A percentile compares a stretch with the other conserved stretches of the same genome.
phyloP scores from a whole-genome alignment of 1,284 basidiomycete genomes.

The Jaminaea rosea region DNA sequence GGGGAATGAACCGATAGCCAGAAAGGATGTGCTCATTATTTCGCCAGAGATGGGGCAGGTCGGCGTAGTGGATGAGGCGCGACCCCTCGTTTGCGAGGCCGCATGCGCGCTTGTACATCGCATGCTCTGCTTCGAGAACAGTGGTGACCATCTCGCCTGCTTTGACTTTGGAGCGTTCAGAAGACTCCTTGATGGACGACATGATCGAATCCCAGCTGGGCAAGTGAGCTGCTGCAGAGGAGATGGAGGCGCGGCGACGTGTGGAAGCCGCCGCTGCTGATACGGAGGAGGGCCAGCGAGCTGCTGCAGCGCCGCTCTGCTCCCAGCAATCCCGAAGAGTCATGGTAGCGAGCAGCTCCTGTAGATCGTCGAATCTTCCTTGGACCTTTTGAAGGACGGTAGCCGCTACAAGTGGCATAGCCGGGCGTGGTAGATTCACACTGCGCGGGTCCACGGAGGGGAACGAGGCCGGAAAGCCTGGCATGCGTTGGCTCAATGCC shows the following conservation, averaged over 20 bases:
- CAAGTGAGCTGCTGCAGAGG: too few species aligned
- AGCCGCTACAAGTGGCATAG: slow-evolving; percentile 14
- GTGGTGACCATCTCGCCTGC: slow-evolving; percentile 5
- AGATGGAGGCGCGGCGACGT: too few species aligned
- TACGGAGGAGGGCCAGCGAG: not conserved
- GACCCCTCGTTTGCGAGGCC: slow-evolving; percentile 37
- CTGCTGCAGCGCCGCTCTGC: too few species aligned
- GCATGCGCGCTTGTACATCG: slow-evolving; percentile 31
- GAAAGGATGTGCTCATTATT: slow-evolving; percentile 45
- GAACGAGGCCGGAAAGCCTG: not conserved
- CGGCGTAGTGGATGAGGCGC: slow-evolving; percentile 33
- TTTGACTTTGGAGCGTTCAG: not conserved
- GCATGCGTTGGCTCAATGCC: not conserved
- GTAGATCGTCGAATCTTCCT: slow-evolving; percentile 19
- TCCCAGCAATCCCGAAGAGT: slow-evolving; percentile 21
- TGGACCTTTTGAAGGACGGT: slow-evolving; percentile 25
- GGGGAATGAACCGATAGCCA: slow-evolving; percentile 45
- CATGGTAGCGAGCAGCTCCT: slow-evolving; percentile 26
- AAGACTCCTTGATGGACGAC: not conserved
- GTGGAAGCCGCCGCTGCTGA: not conserved
- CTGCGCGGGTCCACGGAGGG: not conserved
- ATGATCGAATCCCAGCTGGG: not conserved
- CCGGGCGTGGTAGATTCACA: not conserved
- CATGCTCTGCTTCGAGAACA: slow-evolving; percentile 37
- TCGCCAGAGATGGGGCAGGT: slow-evolving; percentile 39